Conservation (phyloP, 2,329 filamentous ascomycete species). For the Penicillium sp. region DNA sequence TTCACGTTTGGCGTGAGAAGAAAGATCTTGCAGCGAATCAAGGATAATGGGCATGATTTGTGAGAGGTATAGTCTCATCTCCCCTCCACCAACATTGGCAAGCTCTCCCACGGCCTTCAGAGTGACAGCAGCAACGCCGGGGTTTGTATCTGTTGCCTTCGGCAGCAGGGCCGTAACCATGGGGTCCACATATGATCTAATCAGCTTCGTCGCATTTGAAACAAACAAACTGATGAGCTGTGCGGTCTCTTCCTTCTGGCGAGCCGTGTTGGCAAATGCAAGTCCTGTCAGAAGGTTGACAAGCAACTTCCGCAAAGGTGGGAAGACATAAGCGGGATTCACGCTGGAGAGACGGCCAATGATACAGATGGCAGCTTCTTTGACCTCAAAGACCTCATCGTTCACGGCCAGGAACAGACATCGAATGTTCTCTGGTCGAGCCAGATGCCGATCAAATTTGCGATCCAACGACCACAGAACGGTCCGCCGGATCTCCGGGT, state of each 20-base stretch:
- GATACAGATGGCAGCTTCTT: conserved; percentile 93
- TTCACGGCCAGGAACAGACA: conserved; percentile 94
- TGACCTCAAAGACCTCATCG: conserved; percentile 87
- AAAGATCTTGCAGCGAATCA: conserved; percentile 88
- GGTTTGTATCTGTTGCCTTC: conserved; percentile 80
- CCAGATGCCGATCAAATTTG: conserved; percentile 93
- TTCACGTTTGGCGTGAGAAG: conserved; percentile 84
- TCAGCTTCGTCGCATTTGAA: conserved; percentile 85
- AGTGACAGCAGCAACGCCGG: conserved; percentile 91
- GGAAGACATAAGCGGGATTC: conserved; percentile 97
- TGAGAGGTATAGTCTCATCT: conserved; percentile 89
- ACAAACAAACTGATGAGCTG: conserved; percentile 90
- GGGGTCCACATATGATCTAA: conserved; percentile 94
- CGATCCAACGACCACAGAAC: conserved; percentile 87
- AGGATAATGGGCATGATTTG: conserved; percentile 93
- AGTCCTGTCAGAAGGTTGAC: conserved; percentile 96
- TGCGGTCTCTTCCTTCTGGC: conserved; percentile 95
- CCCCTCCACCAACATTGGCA: conserved; percentile 87
- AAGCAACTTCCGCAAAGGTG: conserved; percentile 87
- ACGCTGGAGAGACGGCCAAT: conserved; percentile 87
- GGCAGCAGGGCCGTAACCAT: conserved; percentile 94
- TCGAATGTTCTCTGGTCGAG: conserved; percentile 94
- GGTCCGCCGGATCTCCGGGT: conserved; percentile 82
- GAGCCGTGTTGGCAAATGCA: conserved; percentile 89
- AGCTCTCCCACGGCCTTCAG: conserved; percentile 92